Conservation (phyloP, 768 basidiomycete genomes). For the Boletus insuetus region DNA sequence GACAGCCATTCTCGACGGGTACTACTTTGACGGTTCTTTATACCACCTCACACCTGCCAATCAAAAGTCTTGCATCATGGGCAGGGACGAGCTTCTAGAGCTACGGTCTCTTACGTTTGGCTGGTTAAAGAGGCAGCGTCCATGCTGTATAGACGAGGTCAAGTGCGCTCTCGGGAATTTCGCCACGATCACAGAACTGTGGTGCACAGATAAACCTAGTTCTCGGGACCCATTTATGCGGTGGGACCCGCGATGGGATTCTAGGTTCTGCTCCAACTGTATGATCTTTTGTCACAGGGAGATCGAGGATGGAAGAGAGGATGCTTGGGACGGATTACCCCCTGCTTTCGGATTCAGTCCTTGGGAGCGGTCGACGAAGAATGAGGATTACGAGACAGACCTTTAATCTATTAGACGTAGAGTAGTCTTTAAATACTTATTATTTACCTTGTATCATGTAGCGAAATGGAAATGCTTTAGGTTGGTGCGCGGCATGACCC, state of each 20-base stretch:
- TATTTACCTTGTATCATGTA: neutral
- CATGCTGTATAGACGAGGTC: conserved; percentile 18
- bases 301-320: conserved; percentile 26
- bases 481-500: too few species aligned
- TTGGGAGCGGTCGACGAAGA: conserved; percentile 7
- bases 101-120: conserved; percentile 18
- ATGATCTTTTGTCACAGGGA: conserved; percentile 23
- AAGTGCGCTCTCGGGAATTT: conserved; percentile 22
- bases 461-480: too few species aligned
- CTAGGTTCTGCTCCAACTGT: conserved; percentile 18
- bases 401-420: neutral
- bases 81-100: conserved; percentile 24
- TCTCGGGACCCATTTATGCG: conserved; percentile 24
- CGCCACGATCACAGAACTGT: conserved; percentile 20
- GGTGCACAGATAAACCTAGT: conserved; percentile 17
- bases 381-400: conserved; percentile 4
- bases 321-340: conserved; percentile 20
- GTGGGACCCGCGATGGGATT: conserved; percentile 22
- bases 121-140: conserved; percentile 15
- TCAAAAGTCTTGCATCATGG: conserved; percentile 24
- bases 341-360: conserved; percentile 20
- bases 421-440: neutral
- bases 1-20: conserved; percentile 23
- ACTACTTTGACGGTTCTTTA: conserved; percentile 16
- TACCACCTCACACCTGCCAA: conserved; percentile 19